A percentile compares a stretch with the other conserved stretches of the same genome.
These are phyloP conservation scores for Rhodamnia argentea DNA, from an alignment of 345 rosid genomes.

Conservation along the genomic window DNA sequence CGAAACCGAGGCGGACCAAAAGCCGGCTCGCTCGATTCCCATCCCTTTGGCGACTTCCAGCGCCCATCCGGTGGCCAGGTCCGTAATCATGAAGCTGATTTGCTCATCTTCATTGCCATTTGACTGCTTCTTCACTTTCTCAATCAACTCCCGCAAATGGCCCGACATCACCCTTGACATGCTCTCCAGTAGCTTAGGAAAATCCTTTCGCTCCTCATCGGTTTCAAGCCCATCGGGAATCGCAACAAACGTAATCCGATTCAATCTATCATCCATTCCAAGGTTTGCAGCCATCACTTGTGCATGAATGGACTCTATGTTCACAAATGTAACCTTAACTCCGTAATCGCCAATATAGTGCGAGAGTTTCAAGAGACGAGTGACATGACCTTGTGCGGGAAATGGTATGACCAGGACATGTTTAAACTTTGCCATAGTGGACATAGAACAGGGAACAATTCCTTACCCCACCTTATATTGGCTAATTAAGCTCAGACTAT, in stretches of 20 bases:
- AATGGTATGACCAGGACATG: not conserved
- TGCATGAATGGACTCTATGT: not conserved
- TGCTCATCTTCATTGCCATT: not conserved
- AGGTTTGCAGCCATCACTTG: not conserved
- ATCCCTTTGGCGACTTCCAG: constrained; percentile 9
- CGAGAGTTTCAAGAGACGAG: not conserved
- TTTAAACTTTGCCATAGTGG: not conserved
- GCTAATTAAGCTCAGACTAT: not conserved
- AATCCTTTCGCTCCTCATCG: constrained; percentile 10
- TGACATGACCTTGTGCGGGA: not conserved
- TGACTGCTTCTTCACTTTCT: not conserved
- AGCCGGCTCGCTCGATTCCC: constrained; percentile 1
- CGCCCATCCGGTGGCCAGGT: constrained; percentile 6
- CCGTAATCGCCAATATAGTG: not conserved
- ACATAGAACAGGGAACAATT: not conserved
- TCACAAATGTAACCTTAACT: not conserved
- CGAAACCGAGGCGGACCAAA: constrained; percentile 3
- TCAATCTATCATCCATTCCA: not conserved
- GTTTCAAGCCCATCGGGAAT: constrained; percentile 17
- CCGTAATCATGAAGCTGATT: constrained; percentile 7
- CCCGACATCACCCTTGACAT: constrained; percentile 5
- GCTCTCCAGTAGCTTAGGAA: not conserved
- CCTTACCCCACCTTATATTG: not conserved
- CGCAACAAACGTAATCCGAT: not conserved
- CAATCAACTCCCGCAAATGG: constrained; percentile 7